Evolutionary conservation across 1,139 yeast species (phyloP), one percentile per base, ranked within the genome.

Genomic region (Yamadazyma triangularis): DNA sequence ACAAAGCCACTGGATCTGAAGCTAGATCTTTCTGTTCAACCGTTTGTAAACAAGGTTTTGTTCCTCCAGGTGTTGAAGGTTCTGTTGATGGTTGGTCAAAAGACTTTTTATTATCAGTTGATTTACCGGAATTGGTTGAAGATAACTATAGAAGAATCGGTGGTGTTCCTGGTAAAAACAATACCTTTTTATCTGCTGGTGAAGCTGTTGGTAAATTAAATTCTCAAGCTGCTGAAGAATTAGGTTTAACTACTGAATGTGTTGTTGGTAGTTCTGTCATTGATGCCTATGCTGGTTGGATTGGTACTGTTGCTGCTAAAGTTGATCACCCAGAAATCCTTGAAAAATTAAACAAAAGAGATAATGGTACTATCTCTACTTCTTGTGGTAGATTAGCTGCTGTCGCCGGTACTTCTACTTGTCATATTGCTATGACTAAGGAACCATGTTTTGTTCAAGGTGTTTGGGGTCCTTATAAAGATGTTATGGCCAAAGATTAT

Each of bases 261-360:
- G 77, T 79, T 24, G 97, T 91, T 25, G 96, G 96, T 6, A 79
- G 94, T 2, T 96, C 96, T 46, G 95, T 91, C 23, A 91, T 91
- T 50, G 98, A 91, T 56, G 97, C 97, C 9, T 91, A 91, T 51
- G 95, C 97, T 8, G 98, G 98, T 31, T 91, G 97, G 97, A 77
- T 91, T 36, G 98, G 98, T 35, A 91, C 98, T 0, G 96, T 89
- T 35, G 98, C 96, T 19, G 95, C 94, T 2, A 78, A 79, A 46
- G 77, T 79, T 5, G 78, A 76, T 28, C 61, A 73, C 31, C 74
- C 77, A 3, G 60, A 60, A 15, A 61, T 67, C 27, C 64, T 64
- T 27, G 67, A 72, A 33, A 53, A 56, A 23, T 44, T 56, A 13
- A 62, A 59, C 18, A 33, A 37, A 20, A 54, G 53, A 32, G 49